These are phyloP conservation scores for Kwoniella sp. DNA, from an alignment of 768 basidiomycete genomes.

Conservation along the genomic window DNA sequence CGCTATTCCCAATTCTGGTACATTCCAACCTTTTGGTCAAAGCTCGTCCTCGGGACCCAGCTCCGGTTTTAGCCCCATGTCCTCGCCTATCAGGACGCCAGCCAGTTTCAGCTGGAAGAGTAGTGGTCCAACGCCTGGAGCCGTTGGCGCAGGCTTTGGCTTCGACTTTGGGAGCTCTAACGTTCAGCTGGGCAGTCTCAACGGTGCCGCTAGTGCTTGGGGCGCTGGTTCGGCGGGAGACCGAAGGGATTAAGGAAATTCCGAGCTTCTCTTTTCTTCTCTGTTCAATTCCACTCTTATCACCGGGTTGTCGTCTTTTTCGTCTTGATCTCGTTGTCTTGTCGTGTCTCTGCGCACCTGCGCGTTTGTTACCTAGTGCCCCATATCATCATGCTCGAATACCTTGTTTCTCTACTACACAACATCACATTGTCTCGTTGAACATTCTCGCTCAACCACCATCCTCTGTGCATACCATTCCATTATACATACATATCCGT, in stretches of 20 bases:
- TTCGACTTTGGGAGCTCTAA: constrained; percentile 21
- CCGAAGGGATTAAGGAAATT: neutral
- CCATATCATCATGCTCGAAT: neutral
- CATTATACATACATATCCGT: neutral
- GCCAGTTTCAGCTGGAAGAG: constrained; percentile 38
- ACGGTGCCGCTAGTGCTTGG: constrained; percentile 42
- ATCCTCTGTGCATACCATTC: neutral
- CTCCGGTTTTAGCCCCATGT: constrained; percentile 26
- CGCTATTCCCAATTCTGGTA: neutral
- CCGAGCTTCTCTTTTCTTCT: no score
- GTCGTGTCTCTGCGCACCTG: neutral
- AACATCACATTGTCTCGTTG: neutral
- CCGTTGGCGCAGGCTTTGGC: constrained; percentile 14
- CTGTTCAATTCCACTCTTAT: no score
- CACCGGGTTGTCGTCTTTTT: neutral
- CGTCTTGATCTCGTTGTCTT: neutral
- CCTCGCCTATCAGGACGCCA: constrained; percentile 40
- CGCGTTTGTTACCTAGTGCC: neutral
- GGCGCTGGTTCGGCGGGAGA: constrained; percentile 6
- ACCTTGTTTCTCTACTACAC: neutral
- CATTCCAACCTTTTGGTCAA: constrained; percentile 18
- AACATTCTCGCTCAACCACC: neutral
- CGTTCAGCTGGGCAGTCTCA: constrained; percentile 26
- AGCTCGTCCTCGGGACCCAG: constrained; percentile 16
- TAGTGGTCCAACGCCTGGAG: constrained; percentile 13